A percentile compares a stretch with the other conserved stretches of the same genome.
Evolutionary conservation across 1,284 basidiomycete species (phyloP).

Genomic region (Cryptococcus sp.): DNA sequence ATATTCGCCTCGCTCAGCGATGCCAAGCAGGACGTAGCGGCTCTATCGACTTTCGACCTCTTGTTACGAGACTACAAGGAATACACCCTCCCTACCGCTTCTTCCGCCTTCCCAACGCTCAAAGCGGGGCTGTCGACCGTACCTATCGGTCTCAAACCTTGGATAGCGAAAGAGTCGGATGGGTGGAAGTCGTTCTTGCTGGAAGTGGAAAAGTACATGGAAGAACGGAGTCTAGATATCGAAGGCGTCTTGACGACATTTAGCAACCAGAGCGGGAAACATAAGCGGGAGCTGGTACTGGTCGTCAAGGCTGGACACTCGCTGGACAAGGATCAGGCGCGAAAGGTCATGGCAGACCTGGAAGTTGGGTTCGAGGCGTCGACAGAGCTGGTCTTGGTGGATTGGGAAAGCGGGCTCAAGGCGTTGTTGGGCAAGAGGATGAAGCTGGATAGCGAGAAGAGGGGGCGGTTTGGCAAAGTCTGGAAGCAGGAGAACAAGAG

Average conservation of each 20-base stretch:
- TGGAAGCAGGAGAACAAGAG: conserved; percentile 72
- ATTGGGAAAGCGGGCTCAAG: conserved; percentile 31
- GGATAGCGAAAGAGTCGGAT: conserved; percentile 50
- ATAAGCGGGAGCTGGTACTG: conserved; percentile 64
- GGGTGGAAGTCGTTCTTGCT: conserved; percentile 49
- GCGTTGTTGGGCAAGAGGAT: conserved; percentile 4
- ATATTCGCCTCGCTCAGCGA: conserved; percentile 54
- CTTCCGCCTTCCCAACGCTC: conserved; percentile 29
- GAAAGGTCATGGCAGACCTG: conserved; percentile 30
- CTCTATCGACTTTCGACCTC: conserved; percentile 67
- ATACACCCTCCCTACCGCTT: conserved; percentile 54
- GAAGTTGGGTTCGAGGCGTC: conserved; percentile 56
- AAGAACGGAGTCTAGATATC: conserved; percentile 57
- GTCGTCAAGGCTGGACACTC: conserved; percentile 49
- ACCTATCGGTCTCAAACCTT: conserved; percentile 58
- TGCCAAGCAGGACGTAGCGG: conserved; percentile 65
- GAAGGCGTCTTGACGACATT: conserved; percentile 71
- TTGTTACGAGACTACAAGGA: conserved; percentile 91
- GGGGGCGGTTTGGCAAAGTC: conserved; percentile 47
- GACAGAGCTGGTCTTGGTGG: conserved; percentile 51
- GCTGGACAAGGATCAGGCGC: conserved; percentile 13
- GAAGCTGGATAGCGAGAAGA: conserved; percentile 19
- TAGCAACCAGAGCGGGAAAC: conserved; percentile 55
- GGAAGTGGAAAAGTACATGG: conserved; percentile 60
- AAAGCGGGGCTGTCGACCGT: conserved; percentile 71